Evolutionary conservation across 495 filamentous ascomycete species (phyloP).

Genomic region (Rostrohypoxylon terebratum): DNA sequence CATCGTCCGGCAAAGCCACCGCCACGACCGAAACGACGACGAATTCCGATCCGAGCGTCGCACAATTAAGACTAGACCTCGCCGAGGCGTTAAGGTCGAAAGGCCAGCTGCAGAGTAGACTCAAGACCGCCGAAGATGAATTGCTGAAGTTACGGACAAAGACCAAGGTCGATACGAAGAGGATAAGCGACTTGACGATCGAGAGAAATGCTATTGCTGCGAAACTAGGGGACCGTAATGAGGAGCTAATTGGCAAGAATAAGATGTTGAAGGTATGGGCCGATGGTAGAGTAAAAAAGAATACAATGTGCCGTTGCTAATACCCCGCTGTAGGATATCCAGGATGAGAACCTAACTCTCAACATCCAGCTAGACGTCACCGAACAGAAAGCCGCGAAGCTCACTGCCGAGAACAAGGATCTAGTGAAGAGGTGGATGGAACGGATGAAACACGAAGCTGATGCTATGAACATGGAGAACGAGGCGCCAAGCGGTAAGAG

Average conservation of each 20-base stretch:
- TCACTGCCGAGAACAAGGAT: slow-evolving; percentile 87
- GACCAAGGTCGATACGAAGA: slow-evolving; percentile 64
- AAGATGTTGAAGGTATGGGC: slow-evolving; percentile 77
- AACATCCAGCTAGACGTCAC: slow-evolving; percentile 90
- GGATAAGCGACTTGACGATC: slow-evolving; percentile 69
- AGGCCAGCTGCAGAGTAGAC: slow-evolving; percentile 69
- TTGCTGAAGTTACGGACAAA: slow-evolving; percentile 69
- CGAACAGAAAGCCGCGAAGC: slow-evolving; percentile 73
- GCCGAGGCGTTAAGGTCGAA: slow-evolving; percentile 80
- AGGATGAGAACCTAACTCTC: slow-evolving; percentile 88
- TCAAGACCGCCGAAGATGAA: slow-evolving; percentile 70
- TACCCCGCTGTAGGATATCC: slow-evolving; percentile 70
- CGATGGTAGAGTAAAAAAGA: neutral
- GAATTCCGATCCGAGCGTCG: slow-evolving; percentile 50
- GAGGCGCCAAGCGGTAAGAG: slow-evolving; percentile 46
- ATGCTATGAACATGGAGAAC: slow-evolving; percentile 80
- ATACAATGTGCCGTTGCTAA: slow-evolving; percentile 24
- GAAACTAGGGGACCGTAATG: slow-evolving; percentile 81
- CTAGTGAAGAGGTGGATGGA: slow-evolving; percentile 92
- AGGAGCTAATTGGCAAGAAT: slow-evolving; percentile 84
- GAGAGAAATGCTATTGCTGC: slow-evolving; percentile 71
- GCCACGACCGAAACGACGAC: slow-evolving; percentile 47
- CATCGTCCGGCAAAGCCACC: slow-evolving; percentile 37
- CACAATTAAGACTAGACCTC: slow-evolving; percentile 70
- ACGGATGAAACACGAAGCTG: slow-evolving; percentile 84